Evolutionary conservation across 2,329 filamentous ascomycete genomes (phyloP).

Genomic region (Hymenoscyphus linearis): DNA sequence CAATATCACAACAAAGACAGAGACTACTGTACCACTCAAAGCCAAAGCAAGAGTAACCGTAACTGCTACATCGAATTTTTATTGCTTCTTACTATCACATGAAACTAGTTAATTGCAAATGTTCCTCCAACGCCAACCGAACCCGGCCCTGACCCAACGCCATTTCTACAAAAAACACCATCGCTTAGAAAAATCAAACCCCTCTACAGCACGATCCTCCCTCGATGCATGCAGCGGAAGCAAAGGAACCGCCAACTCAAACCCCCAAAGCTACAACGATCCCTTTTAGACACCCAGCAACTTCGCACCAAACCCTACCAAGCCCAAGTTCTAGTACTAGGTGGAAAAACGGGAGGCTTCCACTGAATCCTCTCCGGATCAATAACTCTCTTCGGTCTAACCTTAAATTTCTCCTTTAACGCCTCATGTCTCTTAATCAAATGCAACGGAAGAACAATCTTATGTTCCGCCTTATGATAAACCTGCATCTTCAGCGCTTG

Average conservation of each 20-base stretch:
- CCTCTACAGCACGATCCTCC: no score
- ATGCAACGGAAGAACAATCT: slow-evolving; percentile 85
- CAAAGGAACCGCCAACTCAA: not conserved
- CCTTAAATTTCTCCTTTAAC: slow-evolving; percentile 72
- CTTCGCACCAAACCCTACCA: slow-evolving; percentile 52
- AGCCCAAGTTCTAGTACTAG: slow-evolving; percentile 87
- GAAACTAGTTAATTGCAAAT: no score
- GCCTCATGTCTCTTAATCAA: slow-evolving; percentile 61
- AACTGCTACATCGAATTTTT: no score
- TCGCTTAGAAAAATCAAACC: not conserved
- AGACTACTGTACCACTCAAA: no score
- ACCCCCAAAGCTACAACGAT: no score
- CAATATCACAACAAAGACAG: no score
- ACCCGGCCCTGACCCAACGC: no score
- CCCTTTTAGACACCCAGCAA: not conserved
- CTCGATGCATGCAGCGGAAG: no score
- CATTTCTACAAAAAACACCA: no score
- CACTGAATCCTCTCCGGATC: slow-evolving; percentile 77
- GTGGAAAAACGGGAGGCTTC: slow-evolving; percentile 94
- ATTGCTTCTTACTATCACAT: no score
- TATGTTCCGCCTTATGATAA: slow-evolving; percentile 94
- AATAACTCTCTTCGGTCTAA: slow-evolving; percentile 71
- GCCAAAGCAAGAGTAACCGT: no score
- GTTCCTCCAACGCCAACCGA: no score
- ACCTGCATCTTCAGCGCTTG: slow-evolving; percentile 93